Base-by-base conservation (phyloP, 129 eudicot species). In the Apium graveolens region DNA sequence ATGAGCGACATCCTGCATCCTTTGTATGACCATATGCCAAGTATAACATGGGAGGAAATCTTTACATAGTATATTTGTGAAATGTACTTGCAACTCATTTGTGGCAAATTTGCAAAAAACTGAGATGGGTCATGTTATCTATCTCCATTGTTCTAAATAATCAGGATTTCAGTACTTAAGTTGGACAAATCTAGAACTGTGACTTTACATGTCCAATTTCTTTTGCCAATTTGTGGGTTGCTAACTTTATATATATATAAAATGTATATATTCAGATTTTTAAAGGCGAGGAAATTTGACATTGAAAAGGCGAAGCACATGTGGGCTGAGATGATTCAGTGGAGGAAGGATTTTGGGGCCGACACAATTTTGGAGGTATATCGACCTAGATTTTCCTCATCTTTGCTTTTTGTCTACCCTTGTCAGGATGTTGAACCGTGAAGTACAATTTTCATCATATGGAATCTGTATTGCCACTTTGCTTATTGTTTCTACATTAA, bases 281-380 rank as follows among this genome's bases (percentile, higher is more conserved):
- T 90, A 76, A 90, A 90, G 86, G 94, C 94, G 21, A 85, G 94
- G 78, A 90, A 87, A 69, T 85, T 90, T 62, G 94, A 90, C 62
- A 84, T 85, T 17, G 94, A 90, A 76, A 90, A 90, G 79, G 94
- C 94, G 80, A 90, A 90, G 62, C 82, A 87, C 75, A 90, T 90
- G 91, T 90, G 94, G 94, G 89, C 91, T 66, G 91, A 90, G 38
- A 90, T 90, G 94, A 85, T 90, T 69, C 91, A 81, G 38, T 90
- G 94, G 94, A 87, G 94, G 83, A 87, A 82, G 80, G 94, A 87
- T 8, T 90, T 90, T 11, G 88, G 91, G 42, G 80, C 89, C 42
- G 94, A 90, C 79, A 74, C 91, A 55, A 87, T 90, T 83, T 78
- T 85, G 53, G 87, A 88, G 91, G 91, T 87, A 75, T 78, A 71